Percentiles rank a stretch among this genome's conserved stretches.
These are phyloP conservation scores for Suhomyces coccinellae DNA, from an alignment of 1,139 yeast genomes.

Conservation along the genomic window DNA sequence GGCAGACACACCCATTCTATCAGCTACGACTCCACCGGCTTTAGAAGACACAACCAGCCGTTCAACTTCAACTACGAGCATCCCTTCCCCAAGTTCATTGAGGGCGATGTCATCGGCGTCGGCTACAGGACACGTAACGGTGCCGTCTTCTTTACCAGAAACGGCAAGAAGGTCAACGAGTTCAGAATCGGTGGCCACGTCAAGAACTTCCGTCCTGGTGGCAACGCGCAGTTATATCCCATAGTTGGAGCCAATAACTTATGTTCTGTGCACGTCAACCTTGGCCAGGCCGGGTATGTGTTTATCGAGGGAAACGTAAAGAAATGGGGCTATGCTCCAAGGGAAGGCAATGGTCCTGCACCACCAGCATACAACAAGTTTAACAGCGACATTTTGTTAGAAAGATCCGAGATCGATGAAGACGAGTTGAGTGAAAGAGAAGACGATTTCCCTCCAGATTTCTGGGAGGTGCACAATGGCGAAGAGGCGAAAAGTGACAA, in stretches of 20 bases:
- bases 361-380: slow-evolving; percentile 61
- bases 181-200: slow-evolving; percentile 70
- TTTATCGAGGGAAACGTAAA: slow-evolving; percentile 61
- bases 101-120: slow-evolving; percentile 68
- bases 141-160: slow-evolving; percentile 65
- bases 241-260: slow-evolving; percentile 53
- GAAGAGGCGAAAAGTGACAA: slow-evolving; percentile 27
- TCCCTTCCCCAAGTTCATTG: slow-evolving; percentile 47
- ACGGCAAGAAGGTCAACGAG: slow-evolving; percentile 69
- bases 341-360: slow-evolving; percentile 62
- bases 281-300: slow-evolving; percentile 60
- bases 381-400: slow-evolving; percentile 54
- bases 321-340: slow-evolving; percentile 65
- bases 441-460: slow-evolving; percentile 57
- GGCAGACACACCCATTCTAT: slow-evolving; percentile 55
- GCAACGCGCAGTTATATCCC: slow-evolving; percentile 49
- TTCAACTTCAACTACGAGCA: slow-evolving; percentile 39
- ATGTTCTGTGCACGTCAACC: slow-evolving; percentile 54
- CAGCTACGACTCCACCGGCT: slow-evolving; percentile 54
- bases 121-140: slow-evolving; percentile 64
- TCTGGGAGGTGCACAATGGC: slow-evolving; percentile 40
- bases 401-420: slow-evolving; percentile 53
- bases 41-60: slow-evolving; percentile 53
- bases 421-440: slow-evolving; percentile 50
- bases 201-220: slow-evolving; percentile 40